A percentile compares a stretch with the other conserved stretches of the same genome.
Evolutionary conservation across 139 green algal species (phyloP).

Genomic region (Monoraphidium neglectum): DNA sequence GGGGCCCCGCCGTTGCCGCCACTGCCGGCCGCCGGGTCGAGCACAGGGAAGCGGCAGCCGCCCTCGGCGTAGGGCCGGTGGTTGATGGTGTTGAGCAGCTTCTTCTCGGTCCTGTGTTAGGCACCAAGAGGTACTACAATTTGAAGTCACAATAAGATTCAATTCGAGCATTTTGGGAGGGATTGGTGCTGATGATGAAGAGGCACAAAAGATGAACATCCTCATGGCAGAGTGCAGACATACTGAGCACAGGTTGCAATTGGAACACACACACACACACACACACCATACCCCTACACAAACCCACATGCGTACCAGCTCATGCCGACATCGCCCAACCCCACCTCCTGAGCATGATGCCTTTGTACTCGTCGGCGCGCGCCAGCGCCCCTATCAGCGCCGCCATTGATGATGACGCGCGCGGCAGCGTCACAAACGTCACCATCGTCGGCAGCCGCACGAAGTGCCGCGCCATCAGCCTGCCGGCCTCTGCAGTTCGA

Average conservation of each 20-base stretch:
- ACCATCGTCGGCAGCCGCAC: conserved; percentile 80
- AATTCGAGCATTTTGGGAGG: no score
- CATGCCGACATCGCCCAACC: neutral
- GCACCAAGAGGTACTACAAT: neutral
- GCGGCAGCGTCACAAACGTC: conserved; percentile 30
- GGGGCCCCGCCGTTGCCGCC: conserved; percentile 11
- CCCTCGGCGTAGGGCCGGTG: conserved; percentile 18
- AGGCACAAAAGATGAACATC: neutral
- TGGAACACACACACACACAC: neutral
- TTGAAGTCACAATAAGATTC: no score
- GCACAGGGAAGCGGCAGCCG: conserved; percentile 57
- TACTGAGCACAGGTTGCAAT: neutral
- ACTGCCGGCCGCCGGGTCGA: conserved; percentile 31
- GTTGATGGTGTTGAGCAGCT: conserved; percentile 73
- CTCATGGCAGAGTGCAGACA: neutral
- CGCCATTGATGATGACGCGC: conserved; percentile 34
- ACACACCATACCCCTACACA: neutral
- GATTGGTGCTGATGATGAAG: neutral
- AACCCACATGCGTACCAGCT: neutral
- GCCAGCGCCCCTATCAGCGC: conserved; percentile 65
- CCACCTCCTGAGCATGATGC: conserved; percentile 49
- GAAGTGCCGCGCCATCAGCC: conserved; percentile 81
- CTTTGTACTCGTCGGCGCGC: conserved; percentile 50
- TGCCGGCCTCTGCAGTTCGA: conserved; percentile 52
- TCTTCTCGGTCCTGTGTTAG: conserved; percentile 67